Evolutionary conservation across 192 early-diverging fungal species (phyloP).

Genomic region (Chytriomyces sp.): DNA sequence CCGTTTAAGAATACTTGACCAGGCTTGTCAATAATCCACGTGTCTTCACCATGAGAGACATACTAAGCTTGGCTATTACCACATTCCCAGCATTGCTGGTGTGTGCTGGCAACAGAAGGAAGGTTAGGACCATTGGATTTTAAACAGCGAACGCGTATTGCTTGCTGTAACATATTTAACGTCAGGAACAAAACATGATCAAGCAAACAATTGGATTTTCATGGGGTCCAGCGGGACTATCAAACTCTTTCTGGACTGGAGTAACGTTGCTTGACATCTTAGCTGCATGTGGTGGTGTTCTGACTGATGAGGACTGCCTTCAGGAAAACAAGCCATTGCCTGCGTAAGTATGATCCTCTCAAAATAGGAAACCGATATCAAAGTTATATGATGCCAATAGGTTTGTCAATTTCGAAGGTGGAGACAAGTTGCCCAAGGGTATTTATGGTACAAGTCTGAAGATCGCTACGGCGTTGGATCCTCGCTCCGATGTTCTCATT

Average conservation of each 20-base stretch:
- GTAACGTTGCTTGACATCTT: conserved; percentile 58
- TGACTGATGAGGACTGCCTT: conserved; percentile 23
- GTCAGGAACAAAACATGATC: conserved; percentile 70
- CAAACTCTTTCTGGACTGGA: conserved; percentile 64
- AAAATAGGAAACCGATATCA: too few species aligned
- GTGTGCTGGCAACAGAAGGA: conserved; percentile 70
- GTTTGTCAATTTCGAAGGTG: conserved; percentile 62
- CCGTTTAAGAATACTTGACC: too few species aligned
- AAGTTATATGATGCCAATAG: conserved; percentile 14
- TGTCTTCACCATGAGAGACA: conserved; percentile 57
- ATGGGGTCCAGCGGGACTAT: conserved; percentile 61
- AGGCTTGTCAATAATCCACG: conserved; percentile 47
- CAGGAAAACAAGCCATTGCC: too few species aligned
- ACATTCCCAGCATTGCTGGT: conserved; percentile 61
- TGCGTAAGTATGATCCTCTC: too few species aligned
- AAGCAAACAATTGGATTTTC: conserved; percentile 65
- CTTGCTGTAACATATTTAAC: too few species aligned
- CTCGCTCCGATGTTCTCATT: conserved; percentile 69
- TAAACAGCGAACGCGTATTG: too few species aligned
- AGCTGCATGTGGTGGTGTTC: conserved; percentile 33
- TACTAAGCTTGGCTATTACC: conserved; percentile 43
- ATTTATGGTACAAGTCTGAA: conserved; percentile 76
- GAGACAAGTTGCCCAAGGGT: conserved; percentile 64
- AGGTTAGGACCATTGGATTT: too few species aligned
- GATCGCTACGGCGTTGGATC: conserved; percentile 66